Evolutionary conservation across 306 rosid genomes (phyloP).

Genomic region (Glycine soja): DNA sequence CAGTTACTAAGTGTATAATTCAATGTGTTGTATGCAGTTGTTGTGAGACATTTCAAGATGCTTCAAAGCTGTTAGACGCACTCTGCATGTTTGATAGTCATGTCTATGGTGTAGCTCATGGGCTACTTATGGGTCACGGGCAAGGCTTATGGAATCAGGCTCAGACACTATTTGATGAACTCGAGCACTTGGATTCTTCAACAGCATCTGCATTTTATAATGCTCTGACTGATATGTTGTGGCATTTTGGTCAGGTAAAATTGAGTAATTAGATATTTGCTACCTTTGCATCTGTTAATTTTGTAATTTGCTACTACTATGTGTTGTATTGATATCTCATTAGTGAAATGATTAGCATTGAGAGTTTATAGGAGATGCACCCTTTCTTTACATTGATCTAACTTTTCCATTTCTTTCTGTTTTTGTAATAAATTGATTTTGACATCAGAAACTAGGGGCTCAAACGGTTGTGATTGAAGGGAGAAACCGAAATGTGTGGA

Average conservation of each 20-base stretch:
- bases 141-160: constrained; percentile 80
- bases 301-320: not conserved
- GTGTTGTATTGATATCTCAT: not conserved
- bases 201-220: constrained; percentile 94
- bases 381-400: constrained; percentile 4
- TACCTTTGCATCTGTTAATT: not conserved
- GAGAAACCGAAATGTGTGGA: constrained; percentile 79
- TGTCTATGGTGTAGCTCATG: constrained; percentile 93
- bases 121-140: constrained; percentile 80
- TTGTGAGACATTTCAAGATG: constrained; percentile 77
- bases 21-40: constrained; percentile 65
- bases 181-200: constrained; percentile 83
- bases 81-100: constrained; percentile 84
- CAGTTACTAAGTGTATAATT: constrained; percentile 38
- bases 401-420: not conserved
- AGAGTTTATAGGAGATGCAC: not conserved
- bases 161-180: constrained; percentile 78
- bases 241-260: constrained; percentile 96
- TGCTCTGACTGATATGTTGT: constrained; percentile 95
- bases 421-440: constrained; percentile 6
- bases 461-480: constrained; percentile 92
- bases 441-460: constrained; percentile 79
- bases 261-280: constrained; percentile 7
- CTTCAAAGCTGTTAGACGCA: constrained; percentile 85
- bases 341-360: not conserved